Evolutionary conservation across 306 rosid species (phyloP), one percentile per base, ranked within the genome.

Genomic region (Castanea mollissima): DNA sequence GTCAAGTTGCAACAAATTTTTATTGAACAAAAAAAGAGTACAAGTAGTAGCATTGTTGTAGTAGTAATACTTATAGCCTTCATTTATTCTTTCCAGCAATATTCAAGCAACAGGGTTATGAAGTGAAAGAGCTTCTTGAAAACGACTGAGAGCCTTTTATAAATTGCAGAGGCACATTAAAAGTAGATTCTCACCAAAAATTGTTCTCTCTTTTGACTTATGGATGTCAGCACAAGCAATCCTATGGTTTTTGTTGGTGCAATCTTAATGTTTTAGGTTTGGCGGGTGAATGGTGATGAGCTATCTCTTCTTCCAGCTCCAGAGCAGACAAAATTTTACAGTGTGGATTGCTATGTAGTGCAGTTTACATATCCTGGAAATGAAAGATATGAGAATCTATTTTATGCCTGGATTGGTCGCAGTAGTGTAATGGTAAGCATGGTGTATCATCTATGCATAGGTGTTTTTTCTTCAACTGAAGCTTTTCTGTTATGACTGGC

Each of bases 31-130:
- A 56, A 83, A 75, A 25, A 15, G 10, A 71, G 60, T 69, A 55
- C 69, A 21, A 52, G 15, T 49, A 12, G 54, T 49, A 49, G 21
- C 82, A 79, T 27, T 71, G 25, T 77, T 41, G 44, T 32, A 10
- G 55, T 74, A 62, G 16, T 87, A 75, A 49, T 79, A 76, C 46
- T 15, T 76, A 44, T 70, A 77, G 71, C 78, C 34, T 64, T 73
- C 9, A 75, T 64, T 81, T 38, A 58, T 74, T 63, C 74, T 52
- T 82, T 76, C 65, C 94, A 94, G 99, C 97, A 81, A 92, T 94
- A 81, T 94, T 94, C 88, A 94, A 94, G 95, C 97, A 94, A n/a
- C 97, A 94, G 65, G 99, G 99, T 74, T 92, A 86, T 75, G 97
- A 89, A 56, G 99, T 94, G 86, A 91, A 87, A 82, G 97, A 94